Percentiles rank a stretch among this genome's conserved stretches.
These are phyloP conservation scores for Pulveroboletus ridleyi DNA, from an alignment of 1,284 basidiomycete genomes.

Conservation along the genomic window DNA sequence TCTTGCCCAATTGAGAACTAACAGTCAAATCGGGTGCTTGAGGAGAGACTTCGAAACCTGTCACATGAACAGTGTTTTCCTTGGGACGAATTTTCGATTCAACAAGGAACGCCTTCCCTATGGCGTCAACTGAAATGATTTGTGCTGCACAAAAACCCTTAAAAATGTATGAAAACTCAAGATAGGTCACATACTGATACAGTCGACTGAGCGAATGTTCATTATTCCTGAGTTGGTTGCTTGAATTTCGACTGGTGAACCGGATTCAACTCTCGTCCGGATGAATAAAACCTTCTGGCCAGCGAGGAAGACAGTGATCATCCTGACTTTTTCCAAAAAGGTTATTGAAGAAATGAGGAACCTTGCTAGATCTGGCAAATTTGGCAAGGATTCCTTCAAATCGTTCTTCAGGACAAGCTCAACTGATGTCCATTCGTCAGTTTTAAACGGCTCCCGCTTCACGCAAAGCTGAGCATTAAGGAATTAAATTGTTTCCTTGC, in stretches of 20 bases:
- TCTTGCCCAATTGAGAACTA: not conserved
- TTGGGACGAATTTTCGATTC: not conserved
- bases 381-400: not conserved
- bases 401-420: not conserved
- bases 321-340: not conserved
- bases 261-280: not conserved
- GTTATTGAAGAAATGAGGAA: slow-evolving; percentile 1
- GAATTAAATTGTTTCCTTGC: not conserved
- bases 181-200: not conserved
- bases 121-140: not conserved
- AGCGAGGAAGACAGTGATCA: not conserved
- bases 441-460: not conserved
- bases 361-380: not conserved
- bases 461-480: not conserved
- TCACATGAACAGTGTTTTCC: not conserved
- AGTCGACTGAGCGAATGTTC: not conserved
- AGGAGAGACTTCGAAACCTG: not conserved
- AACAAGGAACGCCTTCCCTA: not conserved
- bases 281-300: not conserved
- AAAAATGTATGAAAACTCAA: not conserved
- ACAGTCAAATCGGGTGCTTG: not conserved
- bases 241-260: not conserved
- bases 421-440: not conserved
- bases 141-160: not conserved
- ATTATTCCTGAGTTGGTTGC: not conserved